These are phyloP conservation scores for Baorangia bicolor DNA, from an alignment of 768 basidiomycete genomes.

Conservation along the genomic window DNA sequence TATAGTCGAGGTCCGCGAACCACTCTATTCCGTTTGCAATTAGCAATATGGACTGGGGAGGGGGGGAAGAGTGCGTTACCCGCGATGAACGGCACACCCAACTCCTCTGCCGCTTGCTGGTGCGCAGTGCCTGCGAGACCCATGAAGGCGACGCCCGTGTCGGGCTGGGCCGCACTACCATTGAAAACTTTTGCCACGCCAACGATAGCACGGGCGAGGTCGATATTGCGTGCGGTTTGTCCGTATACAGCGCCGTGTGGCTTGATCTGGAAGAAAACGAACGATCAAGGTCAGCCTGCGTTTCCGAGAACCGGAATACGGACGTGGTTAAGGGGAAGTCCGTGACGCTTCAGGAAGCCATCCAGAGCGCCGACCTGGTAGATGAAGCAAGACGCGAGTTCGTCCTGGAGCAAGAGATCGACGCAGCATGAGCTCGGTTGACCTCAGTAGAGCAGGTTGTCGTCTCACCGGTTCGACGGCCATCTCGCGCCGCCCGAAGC, in stretches of 20 bases:
- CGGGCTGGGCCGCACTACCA: slow-evolving; percentile 14
- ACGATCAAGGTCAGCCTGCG: neutral
- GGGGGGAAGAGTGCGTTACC: slow-evolving; percentile 32
- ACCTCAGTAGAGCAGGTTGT: neutral
- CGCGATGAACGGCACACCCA: slow-evolving; percentile 60
- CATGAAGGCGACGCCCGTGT: slow-evolving; percentile 48
- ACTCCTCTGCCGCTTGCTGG: slow-evolving; percentile 52
- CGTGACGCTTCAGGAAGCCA: slow-evolving; percentile 64
- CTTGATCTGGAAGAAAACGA: slow-evolving; percentile 43
- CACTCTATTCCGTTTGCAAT: slow-evolving; percentile 42
- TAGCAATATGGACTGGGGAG: neutral
- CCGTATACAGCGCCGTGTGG: slow-evolving; percentile 64
- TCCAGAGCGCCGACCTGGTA: slow-evolving; percentile 68
- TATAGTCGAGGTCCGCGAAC: slow-evolving; percentile 68
- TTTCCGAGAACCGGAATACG: slow-evolving; percentile 7
- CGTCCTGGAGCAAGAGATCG: slow-evolving; percentile 37
- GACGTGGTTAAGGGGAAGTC: slow-evolving; percentile 56
- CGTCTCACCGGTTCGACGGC: slow-evolving; percentile 51
- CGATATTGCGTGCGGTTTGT: slow-evolving; percentile 54
- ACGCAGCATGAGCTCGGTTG: neutral
- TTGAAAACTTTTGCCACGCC: slow-evolving; percentile 54
- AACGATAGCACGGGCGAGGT: slow-evolving; percentile 54
- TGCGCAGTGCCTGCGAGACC: slow-evolving; percentile 66
- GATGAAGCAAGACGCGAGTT: slow-evolving; percentile 54
- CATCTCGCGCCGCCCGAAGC: slow-evolving; percentile 68